Evolutionary conservation across 2,329 filamentous ascomycete species (phyloP), one percentile per base, ranked within the genome.

Genomic region (Graphilbum fragrans): DNA sequence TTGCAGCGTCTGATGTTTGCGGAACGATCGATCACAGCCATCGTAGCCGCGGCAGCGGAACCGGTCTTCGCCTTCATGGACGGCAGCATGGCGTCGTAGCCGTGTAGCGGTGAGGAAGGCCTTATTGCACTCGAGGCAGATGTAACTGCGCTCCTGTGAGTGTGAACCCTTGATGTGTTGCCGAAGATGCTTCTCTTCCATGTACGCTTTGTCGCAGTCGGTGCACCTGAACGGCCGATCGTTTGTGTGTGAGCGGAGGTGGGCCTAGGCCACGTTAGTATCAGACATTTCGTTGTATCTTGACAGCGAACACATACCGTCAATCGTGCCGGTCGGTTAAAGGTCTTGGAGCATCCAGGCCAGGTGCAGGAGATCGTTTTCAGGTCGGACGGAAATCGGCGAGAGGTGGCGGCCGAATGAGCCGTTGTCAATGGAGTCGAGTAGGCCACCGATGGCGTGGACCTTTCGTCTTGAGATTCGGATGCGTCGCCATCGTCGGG

Each of bases 111-210:
- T 94, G 38, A 85, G 72, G 55, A 95, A 95, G 27, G 72, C 77
- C 65, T 90, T 92, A 39, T 69, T 77, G 55, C 90, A 95, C 52
- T 77, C 77, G n/a, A 71, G 65, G 62, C 88, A 95, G 21, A 72
- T 59, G 57, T 86, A 81, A 37, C 77, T 72, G 44, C 81, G 72
- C 49, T 86, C 72, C 41, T 77, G 67, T 8, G 74, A 81, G 57
- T 95, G 90, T 11, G 81, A 80, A 42, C 82, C 83, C 56, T 88
- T 87, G 54, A 93, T 63, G 57, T 96, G 90, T 49, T 87, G 81
- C 45, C 82, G 80, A 17, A 95, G 69, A 61, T 95, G 87, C 52
- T 90, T 90, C 49, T 86, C 77, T 47, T 92, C 84, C 14, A 86
- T 74, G 57, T 94, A 96, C 34, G 80, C 74, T 64, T 94, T 95